Percentiles rank a stretch among this genome's conserved stretches.
Evolutionary conservation across 495 filamentous ascomycete genomes (phyloP).

Genomic region (Friedmanniomyces simplex): DNA sequence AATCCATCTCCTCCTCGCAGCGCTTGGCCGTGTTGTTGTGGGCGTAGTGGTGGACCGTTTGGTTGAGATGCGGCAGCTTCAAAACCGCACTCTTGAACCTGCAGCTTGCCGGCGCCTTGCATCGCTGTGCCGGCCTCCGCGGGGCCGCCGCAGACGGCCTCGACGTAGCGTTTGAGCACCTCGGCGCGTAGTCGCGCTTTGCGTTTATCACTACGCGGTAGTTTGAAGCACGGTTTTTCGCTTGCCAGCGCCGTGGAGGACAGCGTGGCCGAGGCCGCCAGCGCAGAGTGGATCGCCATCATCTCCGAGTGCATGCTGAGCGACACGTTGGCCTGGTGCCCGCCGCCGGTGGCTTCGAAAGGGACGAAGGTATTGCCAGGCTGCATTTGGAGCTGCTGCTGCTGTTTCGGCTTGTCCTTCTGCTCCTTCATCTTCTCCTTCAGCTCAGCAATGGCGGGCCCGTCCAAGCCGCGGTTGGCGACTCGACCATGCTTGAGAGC

Average conservation of each 20-base stretch:
- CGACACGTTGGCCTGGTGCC: conserved; percentile 30
- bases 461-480: conserved; percentile 23
- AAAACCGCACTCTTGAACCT: conserved; percentile 40
- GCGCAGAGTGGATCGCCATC: conserved; percentile 45
- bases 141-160: conserved; percentile 31
- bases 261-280: conserved; percentile 35
- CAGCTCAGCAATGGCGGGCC: conserved; percentile 23
- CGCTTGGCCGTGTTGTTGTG: conserved; percentile 21
- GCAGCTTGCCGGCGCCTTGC: conserved; percentile 24
- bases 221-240: conserved; percentile 41
- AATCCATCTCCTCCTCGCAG: conserved; percentile 19
- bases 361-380: conserved; percentile 21
- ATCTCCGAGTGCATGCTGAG: conserved; percentile 46
- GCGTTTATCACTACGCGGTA: conserved; percentile 39
- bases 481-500: conserved; percentile 40
- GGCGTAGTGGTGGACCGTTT: conserved; percentile 16
- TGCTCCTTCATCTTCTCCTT: conserved; percentile 33
- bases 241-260: conserved; percentile 33
- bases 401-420: conserved; percentile 25
- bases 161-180: conserved; percentile 36
- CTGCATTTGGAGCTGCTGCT: conserved; percentile 2
- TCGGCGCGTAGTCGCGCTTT: conserved; percentile 33
- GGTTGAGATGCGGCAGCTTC: conserved; percentile 38
- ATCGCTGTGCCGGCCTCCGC: conserved; percentile 20
- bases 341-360: conserved; percentile 27